These are phyloP conservation scores for Populus davidiana DNA, from an alignment of 345 rosid species.

Conservation along the genomic window DNA sequence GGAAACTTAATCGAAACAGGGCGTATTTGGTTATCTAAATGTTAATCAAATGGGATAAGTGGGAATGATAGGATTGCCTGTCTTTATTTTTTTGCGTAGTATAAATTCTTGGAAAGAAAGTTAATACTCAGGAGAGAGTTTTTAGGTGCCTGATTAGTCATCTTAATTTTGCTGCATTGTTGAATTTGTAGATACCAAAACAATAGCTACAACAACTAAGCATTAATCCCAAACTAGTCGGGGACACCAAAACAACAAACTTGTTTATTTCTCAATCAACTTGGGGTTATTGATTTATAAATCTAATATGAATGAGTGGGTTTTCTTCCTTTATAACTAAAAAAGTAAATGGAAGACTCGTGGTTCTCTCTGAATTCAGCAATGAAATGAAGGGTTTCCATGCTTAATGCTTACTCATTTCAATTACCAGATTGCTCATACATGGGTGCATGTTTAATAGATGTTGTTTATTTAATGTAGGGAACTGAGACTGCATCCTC, in stretches of 20 bases:
- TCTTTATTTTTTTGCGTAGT: not conserved
- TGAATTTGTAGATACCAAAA: not conserved
- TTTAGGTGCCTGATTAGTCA: too few relatives aligned
- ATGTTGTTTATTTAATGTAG: constrained; percentile 23
- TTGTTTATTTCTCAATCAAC: not conserved
- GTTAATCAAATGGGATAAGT: too few relatives aligned
- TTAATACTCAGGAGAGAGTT: too few relatives aligned
- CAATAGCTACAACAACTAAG: not conserved
- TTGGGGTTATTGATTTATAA: too few relatives aligned
- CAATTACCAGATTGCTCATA: not conserved
- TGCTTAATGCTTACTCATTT: not conserved
- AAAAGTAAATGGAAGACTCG: not conserved
- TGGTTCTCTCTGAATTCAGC: not conserved
- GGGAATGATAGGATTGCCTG: not conserved
- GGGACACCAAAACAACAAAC: not conserved
- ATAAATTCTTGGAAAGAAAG: not conserved
- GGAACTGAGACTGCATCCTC: constrained; percentile 29
- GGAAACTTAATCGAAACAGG: too few relatives aligned
- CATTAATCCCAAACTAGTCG: not conserved
- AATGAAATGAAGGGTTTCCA: not conserved
- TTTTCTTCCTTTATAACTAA: too few relatives aligned
- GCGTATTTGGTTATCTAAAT: too few relatives aligned
- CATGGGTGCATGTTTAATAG: not conserved
- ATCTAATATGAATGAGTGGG: not conserved
- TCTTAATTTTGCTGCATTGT: not conserved